These are phyloP conservation scores for Casaregolazyma suthepensis DNA, from an alignment of 1,139 yeast species.

Conservation along the genomic window DNA sequence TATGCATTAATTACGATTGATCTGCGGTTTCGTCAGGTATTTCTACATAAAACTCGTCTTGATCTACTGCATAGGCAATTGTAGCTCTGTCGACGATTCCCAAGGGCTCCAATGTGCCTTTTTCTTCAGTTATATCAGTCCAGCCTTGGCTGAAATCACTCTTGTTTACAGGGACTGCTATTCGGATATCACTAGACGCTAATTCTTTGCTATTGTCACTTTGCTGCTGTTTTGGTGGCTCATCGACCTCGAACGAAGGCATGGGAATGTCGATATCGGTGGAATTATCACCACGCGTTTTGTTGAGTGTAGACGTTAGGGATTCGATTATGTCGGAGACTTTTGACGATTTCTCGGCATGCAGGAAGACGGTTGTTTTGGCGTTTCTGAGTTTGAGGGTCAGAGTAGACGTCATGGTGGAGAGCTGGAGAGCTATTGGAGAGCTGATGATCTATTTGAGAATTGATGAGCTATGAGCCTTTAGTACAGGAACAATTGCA, in stretches of 20 bases:
- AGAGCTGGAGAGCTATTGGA: neutral
- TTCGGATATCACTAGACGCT: constrained; percentile 5
- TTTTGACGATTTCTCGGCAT: constrained; percentile 11
- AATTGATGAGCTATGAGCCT: too few relatives aligned
- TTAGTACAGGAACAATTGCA: too few relatives aligned
- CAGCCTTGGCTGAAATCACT: constrained; percentile 14
- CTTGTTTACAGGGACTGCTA: constrained; percentile 18
- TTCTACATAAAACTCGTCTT: constrained; percentile 16
- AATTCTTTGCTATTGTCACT: constrained; percentile 3
- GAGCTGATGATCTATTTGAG: too few relatives aligned
- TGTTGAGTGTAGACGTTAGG: constrained; percentile 15
- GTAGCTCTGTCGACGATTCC: constrained; percentile 16
- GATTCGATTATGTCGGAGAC: constrained; percentile 8
- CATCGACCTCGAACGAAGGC: constrained; percentile 20
- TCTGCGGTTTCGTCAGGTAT: constrained; percentile 13
- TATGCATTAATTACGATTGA: constrained; percentile 7
- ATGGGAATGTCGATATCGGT: constrained; percentile 20
- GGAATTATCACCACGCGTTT: constrained; percentile 10
- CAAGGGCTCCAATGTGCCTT: constrained; percentile 13
- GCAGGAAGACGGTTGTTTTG: constrained; percentile 13
- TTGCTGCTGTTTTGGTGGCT: constrained; percentile 3
- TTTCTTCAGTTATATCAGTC: constrained; percentile 16
- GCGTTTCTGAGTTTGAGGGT: constrained; percentile 17
- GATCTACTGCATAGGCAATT: constrained; percentile 17
- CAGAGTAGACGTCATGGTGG: neutral